Conservation (phyloP, 169 alveolate genomes). For the Cryptosporidium sp. region DNA sequence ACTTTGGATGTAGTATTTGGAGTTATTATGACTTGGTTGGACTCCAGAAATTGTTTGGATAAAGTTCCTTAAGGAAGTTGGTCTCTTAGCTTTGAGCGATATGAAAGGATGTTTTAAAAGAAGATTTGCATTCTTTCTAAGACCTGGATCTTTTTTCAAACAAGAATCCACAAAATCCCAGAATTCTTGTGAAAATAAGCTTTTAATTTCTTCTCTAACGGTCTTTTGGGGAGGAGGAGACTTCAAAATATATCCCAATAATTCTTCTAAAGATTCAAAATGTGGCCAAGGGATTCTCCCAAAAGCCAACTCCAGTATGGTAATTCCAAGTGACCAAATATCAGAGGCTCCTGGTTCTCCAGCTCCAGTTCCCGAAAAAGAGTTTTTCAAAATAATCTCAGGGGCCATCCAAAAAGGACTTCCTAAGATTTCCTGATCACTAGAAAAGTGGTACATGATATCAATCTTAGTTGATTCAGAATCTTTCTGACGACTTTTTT, state of each 20-base stretch:
- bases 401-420: conserved; percentile 97
- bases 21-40: neutral
- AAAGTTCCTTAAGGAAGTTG: neutral
- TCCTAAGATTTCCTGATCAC: conserved; percentile 83
- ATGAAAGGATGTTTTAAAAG: conserved; percentile 51
- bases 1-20: neutral
- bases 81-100: neutral
- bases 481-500: neutral
- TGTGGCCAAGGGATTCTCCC: conserved; percentile 91
- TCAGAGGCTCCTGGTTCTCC: conserved; percentile 86
- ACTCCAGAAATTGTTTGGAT: neutral
- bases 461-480: neutral
- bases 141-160: conserved; percentile 83
- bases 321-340: conserved; percentile 93
- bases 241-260: conserved; percentile 1
- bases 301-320: conserved; percentile 90
- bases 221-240: conserved; percentile 69
- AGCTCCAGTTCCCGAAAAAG: conserved; percentile 33
- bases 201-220: conserved; percentile 15
- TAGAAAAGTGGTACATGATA: neutral
- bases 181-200: conserved; percentile 81
- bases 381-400: conserved; percentile 84
- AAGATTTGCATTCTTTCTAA: conserved; percentile 69
- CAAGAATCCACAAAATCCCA: conserved; percentile 85
- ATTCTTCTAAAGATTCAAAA: conserved; percentile 8